Percentiles rank a stretch among this genome's conserved stretches.
These are phyloP conservation scores for Phytopythium vexans DNA, from an alignment of 352 stramenopile genomes.

Conservation along the genomic window DNA sequence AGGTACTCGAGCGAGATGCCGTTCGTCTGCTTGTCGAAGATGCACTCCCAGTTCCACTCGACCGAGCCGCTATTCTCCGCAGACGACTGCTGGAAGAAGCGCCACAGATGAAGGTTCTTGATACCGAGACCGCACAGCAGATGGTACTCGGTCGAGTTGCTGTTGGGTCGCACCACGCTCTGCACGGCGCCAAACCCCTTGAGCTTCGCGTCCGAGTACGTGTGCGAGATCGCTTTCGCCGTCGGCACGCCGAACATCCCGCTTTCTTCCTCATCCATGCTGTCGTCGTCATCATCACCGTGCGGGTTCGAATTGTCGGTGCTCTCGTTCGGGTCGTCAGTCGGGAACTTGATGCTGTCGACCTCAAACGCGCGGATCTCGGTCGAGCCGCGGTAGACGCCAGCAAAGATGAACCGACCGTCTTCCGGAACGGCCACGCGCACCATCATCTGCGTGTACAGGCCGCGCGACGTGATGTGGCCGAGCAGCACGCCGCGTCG, in stretches of 20 bases:
- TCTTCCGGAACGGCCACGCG: conserved; percentile 71
- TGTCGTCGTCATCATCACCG: conserved; percentile 18
- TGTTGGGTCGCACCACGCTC: conserved; percentile 43
- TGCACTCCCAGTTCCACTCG: conserved; percentile 75
- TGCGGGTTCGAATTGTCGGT: not conserved
- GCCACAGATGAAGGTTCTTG: conserved; percentile 86
- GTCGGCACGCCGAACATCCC: conserved; percentile 34
- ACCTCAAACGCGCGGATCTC: conserved; percentile 83
- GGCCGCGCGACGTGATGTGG: conserved; percentile 72
- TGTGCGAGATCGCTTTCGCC: conserved; percentile 57
- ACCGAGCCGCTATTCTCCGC: conserved; percentile 7
- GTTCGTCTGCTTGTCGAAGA: conserved; percentile 87
- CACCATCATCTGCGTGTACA: conserved; percentile 85
- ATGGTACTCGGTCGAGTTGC: conserved; percentile 61
- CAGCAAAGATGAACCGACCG: conserved; percentile 84
- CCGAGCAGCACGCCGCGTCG: conserved; percentile 73
- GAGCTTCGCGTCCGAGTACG: conserved; percentile 78
- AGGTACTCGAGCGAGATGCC: conserved; percentile 83
- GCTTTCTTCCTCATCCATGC: conserved; percentile 27
- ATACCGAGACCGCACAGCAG: conserved; percentile 82
- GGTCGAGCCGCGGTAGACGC: conserved; percentile 82
- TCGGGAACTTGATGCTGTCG: conserved; percentile 70
- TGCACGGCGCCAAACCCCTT: conserved; percentile 82
- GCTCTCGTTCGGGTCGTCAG: conserved; percentile 17
- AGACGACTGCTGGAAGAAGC: conserved; percentile 54